phyloP scores from a whole-genome alignment of 371 early-diverging fungal genomes.

The Zychaea mexicana region DNA sequence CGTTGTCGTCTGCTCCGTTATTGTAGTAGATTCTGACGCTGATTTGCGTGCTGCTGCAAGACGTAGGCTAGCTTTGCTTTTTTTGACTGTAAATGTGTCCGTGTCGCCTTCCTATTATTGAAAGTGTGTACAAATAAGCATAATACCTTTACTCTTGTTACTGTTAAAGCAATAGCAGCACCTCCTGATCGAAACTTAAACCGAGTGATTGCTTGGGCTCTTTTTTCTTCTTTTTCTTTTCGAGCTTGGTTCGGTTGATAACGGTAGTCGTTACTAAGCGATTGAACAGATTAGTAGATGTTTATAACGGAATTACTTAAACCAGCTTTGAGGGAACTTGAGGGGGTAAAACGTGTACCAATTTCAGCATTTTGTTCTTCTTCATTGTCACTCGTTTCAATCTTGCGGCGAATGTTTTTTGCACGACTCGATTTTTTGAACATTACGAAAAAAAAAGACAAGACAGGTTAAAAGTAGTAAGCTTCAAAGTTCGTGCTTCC shows the following conservation, averaged over 20 bases:
- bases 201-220: conserved; percentile 22
- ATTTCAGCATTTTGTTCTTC: not conserved
- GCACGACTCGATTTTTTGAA: conserved; percentile 42
- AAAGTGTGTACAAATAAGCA: not conserved
- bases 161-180: no score
- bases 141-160: not conserved
- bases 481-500: no score
- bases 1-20: not conserved
- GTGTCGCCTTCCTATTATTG: conserved; percentile 29
- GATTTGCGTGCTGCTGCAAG: conserved; percentile 8
- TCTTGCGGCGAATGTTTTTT: conserved; percentile 46
- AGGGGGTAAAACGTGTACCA: not conserved
- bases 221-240: conserved; percentile 37
- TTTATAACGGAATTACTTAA: not conserved
- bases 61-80: conserved; percentile 29
- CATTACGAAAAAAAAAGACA: conserved; percentile 24
- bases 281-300: no score
- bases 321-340: no score
- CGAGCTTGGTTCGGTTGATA: conserved; percentile 23
- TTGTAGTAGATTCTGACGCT: conserved; percentile 8
- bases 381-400: conserved; percentile 38
- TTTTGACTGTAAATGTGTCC: conserved; percentile 38
- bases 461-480: not conserved
- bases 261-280: conserved; percentile 6
- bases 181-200: conserved; percentile 40